Conservation (phyloP, 352 stramenopile species). For the Phytophthora fragariaefolia region DNA sequence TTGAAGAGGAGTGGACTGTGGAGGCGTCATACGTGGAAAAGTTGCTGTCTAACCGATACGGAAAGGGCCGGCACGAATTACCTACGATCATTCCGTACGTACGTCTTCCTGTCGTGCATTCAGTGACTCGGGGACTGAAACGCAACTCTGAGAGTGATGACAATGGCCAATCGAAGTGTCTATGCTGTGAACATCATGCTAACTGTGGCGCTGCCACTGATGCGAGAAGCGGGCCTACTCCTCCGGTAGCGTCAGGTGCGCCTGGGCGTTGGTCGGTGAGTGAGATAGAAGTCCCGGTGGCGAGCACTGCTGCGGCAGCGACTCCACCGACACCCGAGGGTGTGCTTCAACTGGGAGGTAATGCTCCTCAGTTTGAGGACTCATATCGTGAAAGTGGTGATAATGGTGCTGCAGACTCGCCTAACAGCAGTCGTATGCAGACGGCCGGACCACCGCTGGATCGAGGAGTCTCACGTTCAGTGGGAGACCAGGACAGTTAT, state of each 20-base stretch:
- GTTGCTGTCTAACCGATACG: neutral
- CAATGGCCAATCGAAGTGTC: neutral
- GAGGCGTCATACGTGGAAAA: neutral
- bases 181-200: neutral
- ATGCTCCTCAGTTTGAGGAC: neutral
- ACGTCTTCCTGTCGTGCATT: neutral
- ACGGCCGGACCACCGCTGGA: neutral
- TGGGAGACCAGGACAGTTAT: neutral
- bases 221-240: neutral
- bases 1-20: neutral
- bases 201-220: neutral
- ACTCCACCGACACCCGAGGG: neutral
- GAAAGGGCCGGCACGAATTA: neutral
- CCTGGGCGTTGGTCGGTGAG: neutral
- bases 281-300: neutral
- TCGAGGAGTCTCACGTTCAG: neutral
- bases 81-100: neutral
- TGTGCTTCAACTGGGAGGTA: neutral
- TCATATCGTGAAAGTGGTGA: neutral
- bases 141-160: neutral
- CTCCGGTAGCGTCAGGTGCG: neutral
- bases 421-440: slow-evolving; percentile 1
- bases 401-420: neutral
- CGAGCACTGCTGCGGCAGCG: neutral
- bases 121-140: neutral